Conservation (phyloP, 1,139 yeast genomes). For the Oligophagozyma castellii region DNA sequence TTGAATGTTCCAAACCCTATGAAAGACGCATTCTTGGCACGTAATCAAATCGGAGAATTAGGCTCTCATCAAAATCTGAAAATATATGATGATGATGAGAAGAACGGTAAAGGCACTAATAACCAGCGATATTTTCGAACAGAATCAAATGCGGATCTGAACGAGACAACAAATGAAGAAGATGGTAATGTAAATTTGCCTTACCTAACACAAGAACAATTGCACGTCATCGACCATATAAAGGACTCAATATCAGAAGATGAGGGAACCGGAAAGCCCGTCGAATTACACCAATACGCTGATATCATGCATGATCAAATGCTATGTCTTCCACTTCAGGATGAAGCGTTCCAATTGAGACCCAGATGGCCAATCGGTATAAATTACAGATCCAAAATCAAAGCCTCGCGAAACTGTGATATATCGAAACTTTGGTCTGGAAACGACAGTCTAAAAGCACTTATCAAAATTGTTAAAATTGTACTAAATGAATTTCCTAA, state of each 20-base stretch:
- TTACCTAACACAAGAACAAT: neutral
- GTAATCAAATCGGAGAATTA: neutral
- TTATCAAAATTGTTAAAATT: constrained; percentile 32
- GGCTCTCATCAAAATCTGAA: neutral
- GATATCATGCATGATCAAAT: constrained; percentile 2
- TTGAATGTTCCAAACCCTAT: constrained; percentile 1
- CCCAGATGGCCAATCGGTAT: constrained; percentile 43
- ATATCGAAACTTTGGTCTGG: constrained; percentile 51
- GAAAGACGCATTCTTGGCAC: neutral
- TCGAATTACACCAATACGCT: constrained; percentile 1
- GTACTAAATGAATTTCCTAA: constrained; percentile 30
- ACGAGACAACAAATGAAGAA: neutral
- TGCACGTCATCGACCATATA: neutral
- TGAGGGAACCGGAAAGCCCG: constrained; percentile 2
- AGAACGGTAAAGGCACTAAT: neutral
- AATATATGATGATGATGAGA: neutral
- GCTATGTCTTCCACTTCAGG: constrained; percentile 8
- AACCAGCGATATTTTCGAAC: too few species aligned
- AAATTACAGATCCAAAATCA: constrained; percentile 47
- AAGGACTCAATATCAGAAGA: constrained; percentile 5
- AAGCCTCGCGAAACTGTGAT: constrained; percentile 38
- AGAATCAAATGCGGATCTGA: too few species aligned
- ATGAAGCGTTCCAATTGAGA: constrained; percentile 14
- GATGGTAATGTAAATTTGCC: constrained; percentile 1
- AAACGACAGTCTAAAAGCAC: constrained; percentile 32